Conservation (phyloP, 148 eudicot genomes). For the Arctostaphylos glauca region DNA sequence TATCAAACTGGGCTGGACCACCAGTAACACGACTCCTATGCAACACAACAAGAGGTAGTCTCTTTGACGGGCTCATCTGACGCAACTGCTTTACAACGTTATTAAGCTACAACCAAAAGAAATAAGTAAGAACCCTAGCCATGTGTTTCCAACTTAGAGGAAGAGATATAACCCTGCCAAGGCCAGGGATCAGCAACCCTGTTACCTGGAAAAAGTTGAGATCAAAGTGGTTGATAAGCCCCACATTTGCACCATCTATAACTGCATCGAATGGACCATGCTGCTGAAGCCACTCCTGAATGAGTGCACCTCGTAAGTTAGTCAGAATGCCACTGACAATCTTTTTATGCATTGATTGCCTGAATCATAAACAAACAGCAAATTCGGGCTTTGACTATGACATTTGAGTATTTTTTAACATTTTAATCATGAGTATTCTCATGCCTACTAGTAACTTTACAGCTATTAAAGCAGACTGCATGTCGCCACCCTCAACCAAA, state of each 20-base stretch:
- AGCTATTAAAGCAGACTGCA: neutral
- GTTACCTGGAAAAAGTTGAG: conserved; percentile 62
- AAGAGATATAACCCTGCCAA: neutral
- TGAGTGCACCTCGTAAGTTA: conserved; percentile 27
- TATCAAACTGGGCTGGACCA: conserved; percentile 59
- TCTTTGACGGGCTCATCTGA: conserved; percentile 61
- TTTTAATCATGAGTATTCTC: neutral
- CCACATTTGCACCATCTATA: conserved; percentile 86
- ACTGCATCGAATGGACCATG: conserved; percentile 96
- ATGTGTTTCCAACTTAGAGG: neutral
- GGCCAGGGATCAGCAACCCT: neutral
- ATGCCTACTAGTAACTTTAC: neutral
- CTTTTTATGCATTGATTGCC: conserved; percentile 18
- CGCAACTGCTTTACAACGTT: conserved; percentile 56
- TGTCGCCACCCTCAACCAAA: neutral
- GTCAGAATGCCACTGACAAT: conserved; percentile 21
- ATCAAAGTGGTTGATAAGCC: conserved; percentile 37
- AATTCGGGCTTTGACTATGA: neutral
- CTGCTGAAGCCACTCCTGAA: conserved; percentile 80
- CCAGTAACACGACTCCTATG: conserved; percentile 61
- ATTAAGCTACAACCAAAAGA: conserved; percentile 45
- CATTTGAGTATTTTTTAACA: conserved; percentile 3
- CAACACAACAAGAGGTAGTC: conserved; percentile 70
- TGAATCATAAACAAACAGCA: conserved; percentile 22
- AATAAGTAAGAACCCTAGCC: neutral